phyloP scores from a whole-genome alignment of 2,329 filamentous ascomycete genomes.

The Neodidymelliopsis sp. region DNA sequence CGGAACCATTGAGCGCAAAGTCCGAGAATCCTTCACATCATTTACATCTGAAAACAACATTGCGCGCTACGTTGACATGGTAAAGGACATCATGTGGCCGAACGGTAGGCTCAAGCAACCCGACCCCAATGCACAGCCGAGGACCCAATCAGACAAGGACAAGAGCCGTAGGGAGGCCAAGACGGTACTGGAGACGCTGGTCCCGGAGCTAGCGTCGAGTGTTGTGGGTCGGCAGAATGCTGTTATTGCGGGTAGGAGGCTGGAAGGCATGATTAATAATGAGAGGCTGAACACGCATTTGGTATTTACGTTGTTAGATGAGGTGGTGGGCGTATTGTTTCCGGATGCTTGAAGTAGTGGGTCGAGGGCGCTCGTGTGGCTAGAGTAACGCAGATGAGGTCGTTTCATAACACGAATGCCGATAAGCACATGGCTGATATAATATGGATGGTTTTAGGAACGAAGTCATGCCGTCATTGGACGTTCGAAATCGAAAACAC shows the following conservation, averaged over 20 bases:
- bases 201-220: conserved; percentile 90
- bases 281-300: conserved; percentile 74
- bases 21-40: conserved; percentile 80
- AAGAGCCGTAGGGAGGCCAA: conserved; percentile 86
- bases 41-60: conserved; percentile 81
- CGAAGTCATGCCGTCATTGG: too few relatives aligned
- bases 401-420: too few relatives aligned
- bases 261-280: conserved; percentile 94
- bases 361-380: too few relatives aligned
- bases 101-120: conserved; percentile 61
- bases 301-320: conserved; percentile 59
- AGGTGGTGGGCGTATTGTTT: conserved; percentile 57
- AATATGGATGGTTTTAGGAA: too few relatives aligned
- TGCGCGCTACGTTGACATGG: conserved; percentile 74
- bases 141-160: conserved; percentile 76
- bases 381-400: too few relatives aligned
- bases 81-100: conserved; percentile 86
- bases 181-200: conserved; percentile 84
- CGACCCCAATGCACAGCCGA: conserved; percentile 54
- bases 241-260: conserved; percentile 83
- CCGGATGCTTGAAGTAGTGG: too few relatives aligned
- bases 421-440: too few relatives aligned
- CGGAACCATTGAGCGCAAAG: conserved; percentile 94
- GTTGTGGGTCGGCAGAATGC: conserved; percentile 94
- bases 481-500: too few relatives aligned